A percentile compares a stretch with the other conserved stretches of the same genome.
phyloP scores from a whole-genome alignment of 495 filamentous ascomycete species.

The Aspergillus sclerotiicarbonarius region DNA sequence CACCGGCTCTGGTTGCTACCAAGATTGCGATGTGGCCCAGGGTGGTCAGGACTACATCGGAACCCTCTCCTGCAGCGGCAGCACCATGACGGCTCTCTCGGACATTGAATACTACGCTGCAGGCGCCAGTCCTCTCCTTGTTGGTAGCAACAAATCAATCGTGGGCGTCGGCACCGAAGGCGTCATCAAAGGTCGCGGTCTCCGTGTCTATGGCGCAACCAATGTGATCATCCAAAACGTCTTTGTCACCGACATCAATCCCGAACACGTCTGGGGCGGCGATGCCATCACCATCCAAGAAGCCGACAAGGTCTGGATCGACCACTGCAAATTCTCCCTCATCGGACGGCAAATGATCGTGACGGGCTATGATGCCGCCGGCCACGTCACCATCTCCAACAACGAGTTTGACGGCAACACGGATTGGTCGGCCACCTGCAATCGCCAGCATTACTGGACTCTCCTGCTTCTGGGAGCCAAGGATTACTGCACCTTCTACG shows the following conservation, averaged over 20 bases:
- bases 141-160: slow-evolving; percentile 32
- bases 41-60: slow-evolving; percentile 16
- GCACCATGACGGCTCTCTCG: no score
- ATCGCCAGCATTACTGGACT: slow-evolving; percentile 51
- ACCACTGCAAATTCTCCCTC: slow-evolving; percentile 23
- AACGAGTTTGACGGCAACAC: slow-evolving; percentile 47
- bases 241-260: slow-evolving; percentile 20
- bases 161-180: slow-evolving; percentile 27
- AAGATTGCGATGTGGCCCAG: slow-evolving; percentile 10
- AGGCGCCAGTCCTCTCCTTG: slow-evolving; percentile 14
- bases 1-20: slow-evolving; percentile 12
- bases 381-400: slow-evolving; percentile 26
- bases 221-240: slow-evolving; percentile 37
- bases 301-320: slow-evolving; percentile 23
- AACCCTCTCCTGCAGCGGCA: slow-evolving; percentile 13
- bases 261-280: slow-evolving; percentile 27
- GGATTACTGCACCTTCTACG: slow-evolving; percentile 19
- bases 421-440: slow-evolving; percentile 45
- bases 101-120: slow-evolving; percentile 30
- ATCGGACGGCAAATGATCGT: slow-evolving; percentile 21
- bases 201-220: slow-evolving; percentile 17
- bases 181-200: slow-evolving; percentile 19
- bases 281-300: slow-evolving; percentile 24
- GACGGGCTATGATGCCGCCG: slow-evolving; percentile 13
- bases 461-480: slow-evolving; percentile 22